Base-by-base conservation (phyloP, 202 grass and related monocot species). In the Saccharum hybrid region DNA sequence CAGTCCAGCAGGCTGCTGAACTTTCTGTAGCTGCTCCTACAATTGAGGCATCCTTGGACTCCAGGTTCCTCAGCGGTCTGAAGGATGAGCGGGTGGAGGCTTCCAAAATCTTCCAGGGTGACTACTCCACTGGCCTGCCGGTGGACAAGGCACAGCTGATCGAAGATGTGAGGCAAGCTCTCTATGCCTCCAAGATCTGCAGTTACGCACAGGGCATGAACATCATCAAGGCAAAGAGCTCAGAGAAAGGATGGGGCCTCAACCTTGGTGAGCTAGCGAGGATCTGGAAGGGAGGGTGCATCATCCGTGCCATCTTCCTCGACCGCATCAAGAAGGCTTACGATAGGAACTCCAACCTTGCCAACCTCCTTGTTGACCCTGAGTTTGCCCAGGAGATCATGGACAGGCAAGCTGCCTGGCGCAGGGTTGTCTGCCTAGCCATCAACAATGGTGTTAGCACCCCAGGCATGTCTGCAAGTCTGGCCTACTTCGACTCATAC, bases 251-350 rank as follows among this genome's bases (percentile, higher is more conserved):
- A n/a, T 97, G 94, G 94, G 66, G 76, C 28, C 89, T 97, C 66
- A 93, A 97, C 66, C 86, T 97, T 14, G 91, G 91, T 13, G 94
- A 97, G 82, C 87, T 97, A 18, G 94, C 94, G 0, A 93, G 94
- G 83, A 97, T 97, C 74, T 97, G 94, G 94, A 97, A 97, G 86
- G 94, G 94, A 9, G 94, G 94, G 54, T 97, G 94, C 75, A 97
- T 97, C 84, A 97, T 97, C 71, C 91, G 94, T 0, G 91, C 94
- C 63, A 97, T 93, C 74, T 97, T 97, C 86, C 88, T 97, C 1
- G 94, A 97, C 69, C 89, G 94, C 82, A 97, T 97, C 76, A 97
- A 93, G 84, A 88, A 97, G 85, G 94, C 91, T 4, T 97, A 97
- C 0, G 91, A 97, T 63, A 86, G 94, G 83, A 97, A 97, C 26